Evolutionary conservation across 768 basidiomycete species (phyloP).

Genomic region (Amanita pseudoporphyria): DNA sequence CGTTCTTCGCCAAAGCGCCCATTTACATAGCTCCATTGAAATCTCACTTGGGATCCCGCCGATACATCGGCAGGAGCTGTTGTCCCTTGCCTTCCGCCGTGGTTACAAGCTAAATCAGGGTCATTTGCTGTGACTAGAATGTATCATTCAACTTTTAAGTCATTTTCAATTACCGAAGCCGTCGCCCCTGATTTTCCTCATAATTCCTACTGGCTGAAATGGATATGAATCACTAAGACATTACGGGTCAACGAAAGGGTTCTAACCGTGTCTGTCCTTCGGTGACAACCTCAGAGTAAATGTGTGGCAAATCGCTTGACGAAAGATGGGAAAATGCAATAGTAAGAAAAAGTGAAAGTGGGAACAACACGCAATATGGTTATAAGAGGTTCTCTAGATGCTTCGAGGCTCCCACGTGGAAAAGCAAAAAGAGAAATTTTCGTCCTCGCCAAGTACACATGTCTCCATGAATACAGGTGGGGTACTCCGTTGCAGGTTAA

Average conservation of each 20-base stretch:
- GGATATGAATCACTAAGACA: not conserved
- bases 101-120: conserved; percentile 34
- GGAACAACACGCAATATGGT: too few relatives aligned
- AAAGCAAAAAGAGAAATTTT: not conserved
- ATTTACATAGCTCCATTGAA: conserved; percentile 36
- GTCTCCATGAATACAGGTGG: too few relatives aligned
- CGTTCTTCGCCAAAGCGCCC: not conserved
- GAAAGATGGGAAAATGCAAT: too few relatives aligned
- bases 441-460: not conserved
- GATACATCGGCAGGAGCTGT: conserved; percentile 24
- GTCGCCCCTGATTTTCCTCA: conserved; percentile 26
- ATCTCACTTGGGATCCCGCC: conserved; percentile 32
- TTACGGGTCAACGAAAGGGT: not conserved
- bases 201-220: conserved; percentile 6
- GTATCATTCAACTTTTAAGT: conserved; percentile 8
- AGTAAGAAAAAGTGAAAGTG: too few relatives aligned
- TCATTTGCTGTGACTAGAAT: conserved; percentile 18
- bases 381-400: not conserved
- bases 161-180: conserved; percentile 15
- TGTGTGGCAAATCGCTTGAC: too few relatives aligned
- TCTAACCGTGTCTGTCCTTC: not conserved
- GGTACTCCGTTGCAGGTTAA: not conserved
- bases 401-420: not conserved
- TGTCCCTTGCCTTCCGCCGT: conserved; percentile 29
- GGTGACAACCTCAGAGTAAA: too few relatives aligned